phyloP scores from a whole-genome alignment of 2,329 filamentous ascomycete species.

The Rhinocladiella mackenziei region DNA sequence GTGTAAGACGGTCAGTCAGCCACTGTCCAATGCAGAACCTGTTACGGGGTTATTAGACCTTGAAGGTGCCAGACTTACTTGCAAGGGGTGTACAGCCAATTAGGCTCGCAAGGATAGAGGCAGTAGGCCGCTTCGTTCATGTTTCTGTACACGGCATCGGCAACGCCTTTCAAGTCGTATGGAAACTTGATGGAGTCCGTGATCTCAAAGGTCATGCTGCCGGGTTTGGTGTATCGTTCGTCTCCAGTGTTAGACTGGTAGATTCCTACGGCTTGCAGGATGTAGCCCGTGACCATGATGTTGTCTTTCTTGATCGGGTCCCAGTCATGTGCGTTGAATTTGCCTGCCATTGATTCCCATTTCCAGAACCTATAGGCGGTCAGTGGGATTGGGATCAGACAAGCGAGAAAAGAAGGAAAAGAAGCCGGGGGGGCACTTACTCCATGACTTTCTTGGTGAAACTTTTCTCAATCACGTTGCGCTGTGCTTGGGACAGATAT shows the following conservation, averaged over 20 bases:
- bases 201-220: conserved; percentile 9
- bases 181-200: conserved; percentile 1
- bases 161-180: conserved; percentile 8
- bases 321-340: conserved; percentile 17
- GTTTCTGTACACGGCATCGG: conserved; percentile 12
- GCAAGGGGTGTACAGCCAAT: conserved; percentile 16
- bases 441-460: conserved; percentile 11
- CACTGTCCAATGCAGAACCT: no score
- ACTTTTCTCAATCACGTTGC: conserved; percentile 16
- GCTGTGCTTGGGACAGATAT: conserved; percentile 8
- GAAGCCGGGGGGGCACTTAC: conserved; percentile 7
- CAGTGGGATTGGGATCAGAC: no score
- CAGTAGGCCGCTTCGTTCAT: conserved; percentile 9
- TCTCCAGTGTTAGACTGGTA: conserved; percentile 14
- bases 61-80: conserved; percentile 9
- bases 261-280: conserved; percentile 11
- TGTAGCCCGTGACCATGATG: conserved; percentile 20
- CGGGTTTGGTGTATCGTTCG: conserved; percentile 11
- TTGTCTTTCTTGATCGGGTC: conserved; percentile 20
- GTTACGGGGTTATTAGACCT: not conserved
- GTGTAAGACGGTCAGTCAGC: not conserved
- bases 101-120: conserved; percentile 16
- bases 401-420: no score
- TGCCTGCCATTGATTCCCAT: conserved; percentile 16
- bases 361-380: conserved; percentile 14